Evolutionary conservation across 2,329 filamentous ascomycete species (phyloP).

Genomic region (Talaromyces sp.): DNA sequence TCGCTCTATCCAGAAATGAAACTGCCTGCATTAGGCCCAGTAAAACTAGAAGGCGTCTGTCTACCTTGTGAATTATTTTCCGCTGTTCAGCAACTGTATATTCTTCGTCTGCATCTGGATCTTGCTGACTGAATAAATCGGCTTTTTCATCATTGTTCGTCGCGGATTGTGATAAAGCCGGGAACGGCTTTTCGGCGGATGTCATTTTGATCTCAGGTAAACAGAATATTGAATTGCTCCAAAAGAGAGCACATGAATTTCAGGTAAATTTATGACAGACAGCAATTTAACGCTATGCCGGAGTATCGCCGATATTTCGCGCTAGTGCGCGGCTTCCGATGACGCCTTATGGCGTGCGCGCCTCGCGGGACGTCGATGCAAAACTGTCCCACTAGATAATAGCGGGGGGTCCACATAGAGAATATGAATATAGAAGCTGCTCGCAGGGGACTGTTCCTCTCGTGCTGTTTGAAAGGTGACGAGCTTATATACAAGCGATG

Average conservation of each 20-base stretch:
- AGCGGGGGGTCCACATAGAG: no score
- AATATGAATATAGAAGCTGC: no score
- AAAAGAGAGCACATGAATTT: no score
- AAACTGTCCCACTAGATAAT: background rate
- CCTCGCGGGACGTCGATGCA: background rate
- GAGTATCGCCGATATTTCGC: background rate
- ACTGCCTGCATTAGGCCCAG: conserved; percentile 2
- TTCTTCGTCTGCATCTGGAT: background rate
- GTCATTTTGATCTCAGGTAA: background rate
- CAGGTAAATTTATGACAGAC: background rate
- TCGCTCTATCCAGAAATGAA: background rate
- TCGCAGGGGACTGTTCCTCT: no score
- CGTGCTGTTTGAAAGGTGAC: no score
- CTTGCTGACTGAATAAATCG: background rate
- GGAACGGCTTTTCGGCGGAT: background rate
- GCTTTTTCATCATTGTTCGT: conserved; percentile 1
- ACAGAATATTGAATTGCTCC: background rate
- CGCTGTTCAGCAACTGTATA: background rate
- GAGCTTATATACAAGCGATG: no score
- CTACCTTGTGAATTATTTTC: background rate
- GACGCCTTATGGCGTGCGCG: background rate
- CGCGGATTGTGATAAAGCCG: background rate
- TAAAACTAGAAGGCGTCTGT: background rate
- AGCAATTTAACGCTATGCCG: background rate
- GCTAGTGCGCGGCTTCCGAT: background rate